Conservation (phyloP, 768 basidiomycete genomes). For the Goffeauzyma gilvescens region DNA sequence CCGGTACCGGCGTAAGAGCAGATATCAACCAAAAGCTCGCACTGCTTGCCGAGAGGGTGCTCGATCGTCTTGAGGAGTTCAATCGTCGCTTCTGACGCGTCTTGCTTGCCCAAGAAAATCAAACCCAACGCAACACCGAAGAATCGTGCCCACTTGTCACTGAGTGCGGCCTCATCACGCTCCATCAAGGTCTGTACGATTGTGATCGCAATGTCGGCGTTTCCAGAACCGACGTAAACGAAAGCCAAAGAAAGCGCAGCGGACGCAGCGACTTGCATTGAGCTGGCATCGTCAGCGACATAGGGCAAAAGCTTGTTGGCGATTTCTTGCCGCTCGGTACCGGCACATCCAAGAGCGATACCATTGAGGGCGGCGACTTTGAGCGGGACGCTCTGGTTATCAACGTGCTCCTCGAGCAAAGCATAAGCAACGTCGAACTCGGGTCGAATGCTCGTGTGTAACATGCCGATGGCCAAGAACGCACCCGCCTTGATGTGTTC, state of each 20-base stretch:
- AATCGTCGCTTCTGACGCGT: slow-evolving; percentile 78
- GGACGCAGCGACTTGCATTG: slow-evolving; percentile 75
- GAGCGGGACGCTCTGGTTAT: slow-evolving; percentile 63
- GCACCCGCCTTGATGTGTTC: slow-evolving; percentile 97
- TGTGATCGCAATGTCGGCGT: slow-evolving; percentile 73
- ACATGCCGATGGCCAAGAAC: slow-evolving; percentile 77
- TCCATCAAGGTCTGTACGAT: slow-evolving; percentile 78
- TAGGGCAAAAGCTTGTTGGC: slow-evolving; percentile 56
- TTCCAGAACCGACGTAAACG: slow-evolving; percentile 83
- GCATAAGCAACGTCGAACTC: slow-evolving; percentile 86
- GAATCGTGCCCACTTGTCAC: slow-evolving; percentile 87
- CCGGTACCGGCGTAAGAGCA: slow-evolving; percentile 90
- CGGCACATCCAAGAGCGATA: slow-evolving; percentile 80
- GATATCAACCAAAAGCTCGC: slow-evolving; percentile 76
- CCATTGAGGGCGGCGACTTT: slow-evolving; percentile 80
- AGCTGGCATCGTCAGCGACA: slow-evolving; percentile 57
- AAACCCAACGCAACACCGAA: slow-evolving; percentile 75
- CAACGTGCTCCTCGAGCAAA: slow-evolving; percentile 71
- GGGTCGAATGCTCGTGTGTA: slow-evolving; percentile 71
- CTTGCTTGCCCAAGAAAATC: slow-evolving; percentile 84
- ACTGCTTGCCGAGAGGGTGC: slow-evolving; percentile 75
- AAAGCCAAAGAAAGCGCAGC: slow-evolving; percentile 80
- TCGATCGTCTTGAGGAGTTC: slow-evolving; percentile 84
- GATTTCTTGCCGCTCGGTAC: slow-evolving; percentile 77
- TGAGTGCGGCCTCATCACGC: slow-evolving; percentile 41